Percentiles rank a stretch among this genome's conserved stretches.
Evolutionary conservation across 2,329 filamentous ascomycete genomes (phyloP).

Genomic region (Fusarium brevicatenulatum): DNA sequence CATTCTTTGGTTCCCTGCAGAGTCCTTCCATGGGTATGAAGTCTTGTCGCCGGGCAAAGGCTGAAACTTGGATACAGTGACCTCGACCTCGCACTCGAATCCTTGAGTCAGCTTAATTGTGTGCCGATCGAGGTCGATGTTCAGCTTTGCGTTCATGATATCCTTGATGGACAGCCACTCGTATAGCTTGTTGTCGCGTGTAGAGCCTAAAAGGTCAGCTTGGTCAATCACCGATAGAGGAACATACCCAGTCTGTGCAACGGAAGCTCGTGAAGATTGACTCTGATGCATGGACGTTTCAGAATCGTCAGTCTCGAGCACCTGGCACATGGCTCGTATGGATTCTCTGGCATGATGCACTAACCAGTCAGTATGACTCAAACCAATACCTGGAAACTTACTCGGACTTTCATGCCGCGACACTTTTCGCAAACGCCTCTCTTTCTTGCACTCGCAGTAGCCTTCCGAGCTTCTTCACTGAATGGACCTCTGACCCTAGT

Average conservation of each 20-base stretch:
- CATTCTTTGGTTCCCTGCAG: background rate
- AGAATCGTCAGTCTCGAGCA: background rate
- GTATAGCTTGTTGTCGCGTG: background rate
- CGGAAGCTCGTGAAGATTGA: background rate
- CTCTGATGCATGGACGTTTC: background rate
- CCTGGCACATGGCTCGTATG: background rate
- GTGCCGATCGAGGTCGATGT: background rate
- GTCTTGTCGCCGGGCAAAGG: background rate
- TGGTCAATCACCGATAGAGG: fast-evolving
- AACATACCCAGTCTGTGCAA: background rate
- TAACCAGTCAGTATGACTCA: fast-evolving
- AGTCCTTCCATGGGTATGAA: background rate
- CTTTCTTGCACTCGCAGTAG: background rate
- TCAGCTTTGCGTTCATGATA: background rate
- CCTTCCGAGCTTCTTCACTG: background rate
- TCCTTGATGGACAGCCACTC: background rate
- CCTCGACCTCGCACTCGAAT: background rate
- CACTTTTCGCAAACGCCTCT: background rate
- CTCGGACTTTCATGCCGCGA: background rate
- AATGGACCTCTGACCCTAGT: background rate
- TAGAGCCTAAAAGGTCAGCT: background rate
- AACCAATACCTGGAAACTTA: fast-evolving
- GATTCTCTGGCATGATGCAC: background rate
- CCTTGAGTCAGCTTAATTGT: background rate
- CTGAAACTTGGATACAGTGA: background rate